Evolutionary conservation across 129 eudicot genomes (phyloP).

Genomic region (Tagetes erecta): DNA sequence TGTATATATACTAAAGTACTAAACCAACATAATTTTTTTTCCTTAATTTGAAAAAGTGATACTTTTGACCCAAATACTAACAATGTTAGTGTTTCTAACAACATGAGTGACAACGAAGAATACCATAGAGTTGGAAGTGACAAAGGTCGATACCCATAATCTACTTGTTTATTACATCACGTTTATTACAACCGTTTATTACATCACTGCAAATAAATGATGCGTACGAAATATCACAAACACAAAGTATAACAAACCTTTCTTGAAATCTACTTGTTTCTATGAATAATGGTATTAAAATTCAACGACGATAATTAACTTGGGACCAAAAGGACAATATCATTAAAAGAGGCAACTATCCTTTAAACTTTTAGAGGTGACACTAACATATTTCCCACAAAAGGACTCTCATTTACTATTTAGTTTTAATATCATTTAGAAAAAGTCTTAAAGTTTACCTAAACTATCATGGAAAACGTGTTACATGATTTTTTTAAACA

Average conservation of each 20-base stretch:
- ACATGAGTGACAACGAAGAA: too few species aligned
- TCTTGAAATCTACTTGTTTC: slow-evolving; percentile 14
- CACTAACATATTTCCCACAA: not conserved
- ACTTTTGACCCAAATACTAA: too few species aligned
- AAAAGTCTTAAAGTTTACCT: too few species aligned
- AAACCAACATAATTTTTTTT: too few species aligned
- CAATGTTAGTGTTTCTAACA: too few species aligned
- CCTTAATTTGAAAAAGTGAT: too few species aligned
- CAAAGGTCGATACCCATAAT: too few species aligned
- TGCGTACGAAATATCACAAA: not conserved
- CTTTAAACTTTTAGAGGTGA: not conserved
- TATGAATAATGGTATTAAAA: not conserved
- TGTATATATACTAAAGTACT: too few species aligned
- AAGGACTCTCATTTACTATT: not conserved
- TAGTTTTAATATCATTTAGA: not conserved
- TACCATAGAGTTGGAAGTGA: too few species aligned
- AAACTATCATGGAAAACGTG: too few species aligned
- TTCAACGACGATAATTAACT: not conserved
- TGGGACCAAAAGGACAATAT: slow-evolving; percentile 1
- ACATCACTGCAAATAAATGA: not conserved
- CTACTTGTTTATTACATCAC: not conserved
- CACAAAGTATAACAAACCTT: slow-evolving; percentile 25
- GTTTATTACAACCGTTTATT: not conserved
- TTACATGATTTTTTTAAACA: too few species aligned
- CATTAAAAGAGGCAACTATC: not conserved